Evolutionary conservation across 495 filamentous ascomycete species (phyloP).

Genomic region (Polyplosphaeria fusca): DNA sequence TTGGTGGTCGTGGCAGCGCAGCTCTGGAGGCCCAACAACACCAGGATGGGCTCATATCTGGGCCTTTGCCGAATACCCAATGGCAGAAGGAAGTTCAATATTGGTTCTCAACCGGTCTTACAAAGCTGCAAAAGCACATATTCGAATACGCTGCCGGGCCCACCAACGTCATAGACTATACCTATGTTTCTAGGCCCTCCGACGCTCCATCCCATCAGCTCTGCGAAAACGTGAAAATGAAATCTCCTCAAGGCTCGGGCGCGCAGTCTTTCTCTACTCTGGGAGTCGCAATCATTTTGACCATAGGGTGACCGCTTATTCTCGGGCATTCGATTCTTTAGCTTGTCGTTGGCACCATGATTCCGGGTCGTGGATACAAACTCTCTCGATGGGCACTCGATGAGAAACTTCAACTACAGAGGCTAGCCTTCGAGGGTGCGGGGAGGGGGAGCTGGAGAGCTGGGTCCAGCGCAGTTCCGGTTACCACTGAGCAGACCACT

Average conservation of each 20-base stretch:
- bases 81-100: background rate
- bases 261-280: conserved; percentile 1
- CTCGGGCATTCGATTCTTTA: background rate
- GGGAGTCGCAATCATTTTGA: conserved; percentile 4
- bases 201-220: conserved; percentile 1
- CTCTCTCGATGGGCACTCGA: conserved; percentile 1
- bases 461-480: background rate
- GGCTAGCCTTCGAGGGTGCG: conserved; percentile 1
- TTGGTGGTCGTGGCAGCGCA: conserved; percentile 1
- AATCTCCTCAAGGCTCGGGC: background rate
- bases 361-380: background rate
- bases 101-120: conserved; percentile 3
- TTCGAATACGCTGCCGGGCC: conserved; percentile 7
- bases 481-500: background rate
- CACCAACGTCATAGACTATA: background rate
- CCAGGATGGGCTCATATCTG: background rate
- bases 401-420: conserved; percentile 4
- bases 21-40: background rate
- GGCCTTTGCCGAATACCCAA: background rate
- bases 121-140: conserved; percentile 1
- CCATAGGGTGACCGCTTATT: background rate
- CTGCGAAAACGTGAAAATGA: conserved; percentile 2
- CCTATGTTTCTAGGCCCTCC: background rate
- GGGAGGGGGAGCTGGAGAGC: background rate
- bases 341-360: background rate